Conservation (phyloP, 2,329 filamentous ascomycete species). For the Sordariomycetes sp. region DNA sequence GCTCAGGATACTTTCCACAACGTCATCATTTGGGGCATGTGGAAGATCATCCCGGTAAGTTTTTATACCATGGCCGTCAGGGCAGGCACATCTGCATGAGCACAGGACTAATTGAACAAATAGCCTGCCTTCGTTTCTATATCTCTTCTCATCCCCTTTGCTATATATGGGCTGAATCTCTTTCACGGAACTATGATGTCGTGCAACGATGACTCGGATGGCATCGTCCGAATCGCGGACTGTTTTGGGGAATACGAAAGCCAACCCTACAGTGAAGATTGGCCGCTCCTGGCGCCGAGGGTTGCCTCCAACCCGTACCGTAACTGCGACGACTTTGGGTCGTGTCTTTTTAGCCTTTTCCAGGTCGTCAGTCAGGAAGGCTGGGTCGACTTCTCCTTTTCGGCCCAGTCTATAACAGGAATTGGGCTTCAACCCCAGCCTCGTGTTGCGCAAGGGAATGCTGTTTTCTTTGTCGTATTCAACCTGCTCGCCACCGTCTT, state of each 20-base stretch:
- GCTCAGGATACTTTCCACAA: slow-evolving; percentile 94
- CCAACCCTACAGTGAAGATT: slow-evolving; percentile 58
- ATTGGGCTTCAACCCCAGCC: slow-evolving; percentile 57
- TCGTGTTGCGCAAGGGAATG: slow-evolving; percentile 67
- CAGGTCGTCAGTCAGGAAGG: slow-evolving; percentile 98
- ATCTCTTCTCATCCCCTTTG: slow-evolving; percentile 88
- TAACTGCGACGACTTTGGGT: slow-evolving; percentile 90
- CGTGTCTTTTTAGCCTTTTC: slow-evolving; percentile 89
- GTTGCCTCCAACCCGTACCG: slow-evolving; percentile 72
- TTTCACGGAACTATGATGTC: slow-evolving; percentile 70
- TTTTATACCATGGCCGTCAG: background rate
- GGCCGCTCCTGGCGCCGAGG: slow-evolving; percentile 74
- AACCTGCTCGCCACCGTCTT: slow-evolving; percentile 95
- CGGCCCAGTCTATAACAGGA: slow-evolving; percentile 70
- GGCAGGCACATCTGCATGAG: slow-evolving; percentile 1
- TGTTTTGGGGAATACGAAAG: slow-evolving; percentile 78
- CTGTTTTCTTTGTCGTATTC: slow-evolving; percentile 89
- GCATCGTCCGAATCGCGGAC: slow-evolving; percentile 47
- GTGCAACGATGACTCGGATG: slow-evolving; percentile 52
- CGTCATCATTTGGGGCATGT: slow-evolving; percentile 72
- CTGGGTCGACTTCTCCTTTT: slow-evolving; percentile 88
- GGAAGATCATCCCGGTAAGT: slow-evolving; percentile 78
- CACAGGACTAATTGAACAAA: background rate
- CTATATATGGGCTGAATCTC: slow-evolving; percentile 87
- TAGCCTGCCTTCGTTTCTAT: slow-evolving; percentile 82